Percentiles rank a stretch among this genome's conserved stretches.
These are phyloP conservation scores for Juncus effusus DNA, from an alignment of 176 grass and related monocot species.

Conservation along the genomic window DNA sequence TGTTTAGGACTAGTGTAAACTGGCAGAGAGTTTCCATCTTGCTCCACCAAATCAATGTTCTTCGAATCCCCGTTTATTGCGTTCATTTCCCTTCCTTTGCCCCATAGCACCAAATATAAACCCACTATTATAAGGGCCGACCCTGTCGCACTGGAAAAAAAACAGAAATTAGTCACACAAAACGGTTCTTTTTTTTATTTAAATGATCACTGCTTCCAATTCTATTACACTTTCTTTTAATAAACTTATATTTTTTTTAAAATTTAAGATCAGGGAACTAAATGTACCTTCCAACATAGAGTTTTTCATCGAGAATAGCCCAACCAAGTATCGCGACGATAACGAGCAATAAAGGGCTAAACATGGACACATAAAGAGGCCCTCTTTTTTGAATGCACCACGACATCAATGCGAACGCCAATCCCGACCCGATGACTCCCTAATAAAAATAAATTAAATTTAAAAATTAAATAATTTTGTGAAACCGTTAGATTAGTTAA, in stretches of 20 bases:
- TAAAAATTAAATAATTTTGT: not conserved
- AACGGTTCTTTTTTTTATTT: not conserved
- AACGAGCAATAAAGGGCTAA: conserved; percentile 85
- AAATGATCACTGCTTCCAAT: not conserved
- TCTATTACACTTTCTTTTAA: not conserved
- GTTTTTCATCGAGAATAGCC: conserved; percentile 74
- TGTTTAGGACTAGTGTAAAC: conserved; percentile 14
- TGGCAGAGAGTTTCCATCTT: conserved; percentile 5
- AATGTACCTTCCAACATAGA: conserved; percentile 60
- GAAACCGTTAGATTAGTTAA: not conserved
- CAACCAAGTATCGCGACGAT: conserved; percentile 73
- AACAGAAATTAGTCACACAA: not conserved
- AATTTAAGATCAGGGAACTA: not conserved
- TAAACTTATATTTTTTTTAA: not conserved
- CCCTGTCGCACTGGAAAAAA: conserved; percentile 40
- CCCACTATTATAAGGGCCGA: conserved; percentile 67
- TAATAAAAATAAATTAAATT: conserved; percentile 23
- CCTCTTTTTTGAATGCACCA: conserved; percentile 83
- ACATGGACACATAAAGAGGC: conserved; percentile 84
- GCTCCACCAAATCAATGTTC: not conserved
- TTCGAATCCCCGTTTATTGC: not conserved
- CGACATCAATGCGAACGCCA: conserved; percentile 63
- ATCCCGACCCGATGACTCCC: conserved; percentile 60
- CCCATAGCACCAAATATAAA: conserved; percentile 82
- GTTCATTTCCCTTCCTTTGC: conserved; percentile 58